Evolutionary conservation across 441 rosid species (phyloP), one percentile per base, ranked within the genome.

Genomic region (Omphalea diandra): DNA sequence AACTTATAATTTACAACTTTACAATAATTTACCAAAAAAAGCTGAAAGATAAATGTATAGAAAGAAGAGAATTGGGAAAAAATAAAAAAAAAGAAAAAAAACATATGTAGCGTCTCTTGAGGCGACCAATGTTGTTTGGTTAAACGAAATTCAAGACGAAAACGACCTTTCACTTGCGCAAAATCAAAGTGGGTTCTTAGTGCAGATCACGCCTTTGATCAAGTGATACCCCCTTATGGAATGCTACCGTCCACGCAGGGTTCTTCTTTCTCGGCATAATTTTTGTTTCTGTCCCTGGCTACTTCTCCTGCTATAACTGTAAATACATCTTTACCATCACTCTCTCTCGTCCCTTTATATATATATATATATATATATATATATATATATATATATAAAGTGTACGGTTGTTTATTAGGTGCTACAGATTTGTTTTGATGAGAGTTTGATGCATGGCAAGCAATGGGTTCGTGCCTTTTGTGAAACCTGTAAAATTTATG

Each of bases 111-210:
- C n/a, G 38, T 24, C 20, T 12, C 32, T 8, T 55, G 52, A 56
- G 31, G 2, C 17, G 4, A 68, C 22, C 41, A 31, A 69, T 47
- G 76, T 74, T 43, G 44, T 64, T 22, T 47, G 14, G 18, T 52
- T 49, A 76, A 76, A 68, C 85, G 80, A 83, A 83, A 72, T 68
- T 81, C 82, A 80, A 85, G 82, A 75, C 18, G 85, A 77, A 79
- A 85, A 75, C 73, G 81, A 85, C 83, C 80, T 72, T 68, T 83
- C 83, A 83, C 40, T 47, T 75, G 74, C 46, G 76, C 55, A 76
- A 75, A 77, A 81, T 81, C 83, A 81, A 80, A 50, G 78, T 52
- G 68, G 71, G 59, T 65, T 60, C 66, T 56, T 52, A 76, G 35
- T 31, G 68, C 71, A 75, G 78, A 80, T 69, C 83, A 69, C 77